Conservation (phyloP, 768 basidiomycete genomes). For the Suillus alpinus region DNA sequence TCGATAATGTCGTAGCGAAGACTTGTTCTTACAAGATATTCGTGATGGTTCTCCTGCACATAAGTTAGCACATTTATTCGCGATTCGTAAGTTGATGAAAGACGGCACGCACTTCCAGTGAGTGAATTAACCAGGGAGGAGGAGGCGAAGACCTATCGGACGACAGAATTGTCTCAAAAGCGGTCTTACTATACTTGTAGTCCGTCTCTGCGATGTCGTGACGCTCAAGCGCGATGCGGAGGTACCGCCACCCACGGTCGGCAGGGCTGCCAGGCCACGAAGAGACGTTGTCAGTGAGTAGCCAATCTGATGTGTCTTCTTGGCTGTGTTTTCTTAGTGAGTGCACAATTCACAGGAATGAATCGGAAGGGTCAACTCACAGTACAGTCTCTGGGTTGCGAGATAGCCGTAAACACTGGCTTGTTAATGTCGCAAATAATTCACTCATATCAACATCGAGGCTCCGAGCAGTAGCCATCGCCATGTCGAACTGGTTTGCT, state of each 20-base stretch:
- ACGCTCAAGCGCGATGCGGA: constrained; percentile 74
- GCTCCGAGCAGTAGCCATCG: constrained; percentile 71
- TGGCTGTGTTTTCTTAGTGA: constrained; percentile 41
- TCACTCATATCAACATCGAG: constrained; percentile 86
- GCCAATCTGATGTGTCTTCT: constrained; percentile 77
- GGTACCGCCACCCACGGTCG: constrained; percentile 84
- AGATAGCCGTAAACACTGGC: constrained; percentile 75
- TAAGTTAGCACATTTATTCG: constrained; percentile 1
- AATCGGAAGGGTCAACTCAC: constrained; percentile 38
- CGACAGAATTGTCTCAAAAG: constrained; percentile 73
- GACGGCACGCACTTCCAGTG: constrained; percentile 55
- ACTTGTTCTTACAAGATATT: constrained; percentile 77
- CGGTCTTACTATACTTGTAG: constrained; percentile 72
- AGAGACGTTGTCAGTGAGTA: constrained; percentile 73
- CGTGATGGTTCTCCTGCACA: constrained; percentile 66
- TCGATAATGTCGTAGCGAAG: constrained; percentile 78
- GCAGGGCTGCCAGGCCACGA: constrained; percentile 82
- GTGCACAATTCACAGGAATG: constrained; percentile 1
- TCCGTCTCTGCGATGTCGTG: constrained; percentile 74
- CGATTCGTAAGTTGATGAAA: background rate
- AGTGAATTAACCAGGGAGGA: constrained; percentile 82
- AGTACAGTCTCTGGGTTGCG: constrained; percentile 55
- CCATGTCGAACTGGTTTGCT: constrained; percentile 72
- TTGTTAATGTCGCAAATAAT: constrained; percentile 73
- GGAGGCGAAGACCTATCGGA: constrained; percentile 57